phyloP scores from a whole-genome alignment of 2,329 filamentous ascomycete genomes.

The Teratosphaeria nubilosa region DNA sequence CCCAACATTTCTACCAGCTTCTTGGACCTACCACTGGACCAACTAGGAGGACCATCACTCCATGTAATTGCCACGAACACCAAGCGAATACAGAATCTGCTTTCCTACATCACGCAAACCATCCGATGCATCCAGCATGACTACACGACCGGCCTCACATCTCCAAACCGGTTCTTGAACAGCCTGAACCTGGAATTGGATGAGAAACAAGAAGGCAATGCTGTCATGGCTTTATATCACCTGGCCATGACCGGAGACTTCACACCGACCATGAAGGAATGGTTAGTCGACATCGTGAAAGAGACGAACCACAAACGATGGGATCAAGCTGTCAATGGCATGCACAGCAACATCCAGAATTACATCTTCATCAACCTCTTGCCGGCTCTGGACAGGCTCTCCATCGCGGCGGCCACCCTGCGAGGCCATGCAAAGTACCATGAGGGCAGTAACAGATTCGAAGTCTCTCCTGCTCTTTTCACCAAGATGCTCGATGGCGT shows the following conservation, averaged over 20 bases:
- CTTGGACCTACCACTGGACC: conserved; percentile 18
- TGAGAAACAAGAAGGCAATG: conserved; percentile 50
- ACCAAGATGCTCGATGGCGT: conserved; percentile 52
- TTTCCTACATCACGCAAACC: conserved; percentile 75
- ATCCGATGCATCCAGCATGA: conserved; percentile 70
- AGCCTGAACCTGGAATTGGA: conserved; percentile 62
- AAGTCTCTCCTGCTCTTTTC: conserved; percentile 36
- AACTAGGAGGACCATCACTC: conserved; percentile 49
- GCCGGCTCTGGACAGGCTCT: conserved; percentile 74
- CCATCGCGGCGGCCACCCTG: conserved; percentile 71
- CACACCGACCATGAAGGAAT: conserved; percentile 66
- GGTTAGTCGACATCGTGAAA: conserved; percentile 45
- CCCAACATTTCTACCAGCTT: conserved; percentile 6
- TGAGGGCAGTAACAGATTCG: conserved; percentile 51
- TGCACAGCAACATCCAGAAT: conserved; percentile 65
- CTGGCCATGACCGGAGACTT: conserved; percentile 76
- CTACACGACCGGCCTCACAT: conserved; percentile 77
- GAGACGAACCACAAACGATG: conserved; percentile 63
- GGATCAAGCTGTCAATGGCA: conserved; percentile 75
- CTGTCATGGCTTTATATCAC: conserved; percentile 72
- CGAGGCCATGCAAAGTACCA: conserved; percentile 76
- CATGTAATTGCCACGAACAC: conserved; percentile 78
- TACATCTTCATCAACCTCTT: conserved; percentile 81
- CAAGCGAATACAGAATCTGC: conserved; percentile 70
- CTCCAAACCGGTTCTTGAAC: conserved; percentile 36